These are phyloP conservation scores for Phallus indusiatus DNA, from an alignment of 768 basidiomycete genomes.

Conservation along the genomic window DNA sequence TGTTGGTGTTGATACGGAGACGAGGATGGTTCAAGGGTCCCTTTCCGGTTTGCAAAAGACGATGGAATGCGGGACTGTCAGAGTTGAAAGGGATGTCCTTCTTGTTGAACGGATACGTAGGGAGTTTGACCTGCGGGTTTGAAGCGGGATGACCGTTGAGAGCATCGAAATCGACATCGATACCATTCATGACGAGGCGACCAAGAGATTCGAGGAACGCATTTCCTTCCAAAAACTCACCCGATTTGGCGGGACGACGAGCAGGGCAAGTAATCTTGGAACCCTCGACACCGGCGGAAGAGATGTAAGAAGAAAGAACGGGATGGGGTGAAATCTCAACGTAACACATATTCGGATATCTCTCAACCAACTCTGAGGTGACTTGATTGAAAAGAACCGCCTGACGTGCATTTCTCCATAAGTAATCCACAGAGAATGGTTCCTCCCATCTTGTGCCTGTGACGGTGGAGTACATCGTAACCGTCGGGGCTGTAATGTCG, in stretches of 20 bases:
- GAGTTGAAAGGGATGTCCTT: constrained; percentile 21
- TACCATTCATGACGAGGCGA: constrained; percentile 7
- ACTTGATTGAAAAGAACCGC: constrained; percentile 30
- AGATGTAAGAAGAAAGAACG: constrained; percentile 12
- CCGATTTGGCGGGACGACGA: constrained; percentile 26
- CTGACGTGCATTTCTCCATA: constrained; percentile 30
- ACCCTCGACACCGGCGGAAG: constrained; percentile 25
- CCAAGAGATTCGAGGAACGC: constrained; percentile 22
- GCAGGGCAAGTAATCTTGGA: constrained; percentile 14
- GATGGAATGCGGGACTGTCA: constrained; percentile 16
- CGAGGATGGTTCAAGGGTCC: constrained; percentile 13
- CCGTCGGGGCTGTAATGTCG: constrained; percentile 18
- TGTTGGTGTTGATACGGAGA: constrained; percentile 11
- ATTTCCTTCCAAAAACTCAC: constrained; percentile 24
- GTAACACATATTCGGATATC: constrained; percentile 13
- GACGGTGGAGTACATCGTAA: constrained; percentile 29
- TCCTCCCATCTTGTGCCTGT: constrained; percentile 20
- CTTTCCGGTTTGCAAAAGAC: constrained; percentile 17
- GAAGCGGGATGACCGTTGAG: constrained; percentile 15
- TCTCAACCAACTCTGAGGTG: constrained; percentile 18
- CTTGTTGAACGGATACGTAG: constrained; percentile 23
- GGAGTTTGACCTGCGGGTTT: constrained; percentile 17
- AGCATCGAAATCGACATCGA: constrained; percentile 19
- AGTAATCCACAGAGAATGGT: constrained; percentile 28
- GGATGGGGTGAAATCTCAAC: constrained; percentile 12